Percentiles rank a stretch among this genome's conserved stretches.
Evolutionary conservation across 1,139 yeast species (phyloP).

Genomic region (Magnusiomyces suaveolens): DNA sequence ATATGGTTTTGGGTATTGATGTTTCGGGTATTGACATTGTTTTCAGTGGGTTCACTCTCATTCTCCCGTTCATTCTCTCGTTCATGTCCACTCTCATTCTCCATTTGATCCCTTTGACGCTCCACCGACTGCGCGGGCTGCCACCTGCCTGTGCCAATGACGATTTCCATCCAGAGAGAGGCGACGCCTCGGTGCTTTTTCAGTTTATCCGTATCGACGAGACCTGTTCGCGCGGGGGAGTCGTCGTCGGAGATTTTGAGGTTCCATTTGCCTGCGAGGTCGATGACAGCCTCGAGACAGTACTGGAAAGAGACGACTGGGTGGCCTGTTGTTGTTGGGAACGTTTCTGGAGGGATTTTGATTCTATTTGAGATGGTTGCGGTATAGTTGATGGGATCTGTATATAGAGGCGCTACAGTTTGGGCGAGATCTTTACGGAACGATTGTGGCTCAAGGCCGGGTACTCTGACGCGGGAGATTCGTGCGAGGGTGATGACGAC

Average conservation of each 20-base stretch:
- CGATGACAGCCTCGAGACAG: constrained; percentile 71
- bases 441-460: constrained; percentile 44
- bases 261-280: constrained; percentile 46
- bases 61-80: too few relatives aligned
- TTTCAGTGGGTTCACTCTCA: not conserved
- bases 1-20: not conserved
- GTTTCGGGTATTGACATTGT: not conserved
- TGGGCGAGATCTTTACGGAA: constrained; percentile 81
- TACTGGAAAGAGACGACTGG: constrained; percentile 74
- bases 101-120: not conserved
- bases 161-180: constrained; percentile 66
- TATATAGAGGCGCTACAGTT: constrained; percentile 63
- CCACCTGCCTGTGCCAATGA: constrained; percentile 62
- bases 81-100: too few relatives aligned
- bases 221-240: constrained; percentile 29
- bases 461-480: constrained; percentile 68
- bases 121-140: too few relatives aligned
- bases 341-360: constrained; percentile 72
- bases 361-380: constrained; percentile 55
- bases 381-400: constrained; percentile 55
- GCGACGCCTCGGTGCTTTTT: constrained; percentile 68
- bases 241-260: constrained; percentile 31
- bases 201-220: constrained; percentile 68
- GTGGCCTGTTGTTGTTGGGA: constrained; percentile 72
- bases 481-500: constrained; percentile 71